These are phyloP conservation scores for Harrya chromipes DNA, from an alignment of 768 basidiomycete species.

Conservation along the genomic window DNA sequence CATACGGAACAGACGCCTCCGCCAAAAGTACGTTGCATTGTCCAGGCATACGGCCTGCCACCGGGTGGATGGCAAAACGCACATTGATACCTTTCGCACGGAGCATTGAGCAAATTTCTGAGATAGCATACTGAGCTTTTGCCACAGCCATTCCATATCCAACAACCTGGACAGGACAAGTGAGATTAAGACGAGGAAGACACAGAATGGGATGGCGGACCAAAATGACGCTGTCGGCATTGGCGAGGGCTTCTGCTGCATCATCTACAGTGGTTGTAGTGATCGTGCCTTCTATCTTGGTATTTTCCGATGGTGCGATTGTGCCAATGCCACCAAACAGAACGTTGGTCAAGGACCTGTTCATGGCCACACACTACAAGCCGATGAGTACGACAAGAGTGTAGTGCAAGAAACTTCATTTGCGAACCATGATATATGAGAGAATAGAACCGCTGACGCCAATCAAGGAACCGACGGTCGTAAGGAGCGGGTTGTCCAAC, in stretches of 20 bases:
- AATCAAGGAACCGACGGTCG: conserved; percentile 82
- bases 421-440: conserved; percentile 84
- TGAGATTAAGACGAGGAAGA: conserved; percentile 6
- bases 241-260: conserved; percentile 70
- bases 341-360: conserved; percentile 80
- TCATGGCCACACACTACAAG: conserved; percentile 85
- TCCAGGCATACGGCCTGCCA: conserved; percentile 91
- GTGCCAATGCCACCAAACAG: conserved; percentile 83
- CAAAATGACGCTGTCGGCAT: conserved; percentile 82
- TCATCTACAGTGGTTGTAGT: conserved; percentile 80
- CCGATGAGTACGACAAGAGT: conserved; percentile 4
- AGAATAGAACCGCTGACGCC: conserved; percentile 90
- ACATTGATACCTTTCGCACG: conserved; percentile 74
- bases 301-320: conserved; percentile 48
- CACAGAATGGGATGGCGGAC: conserved; percentile 34
- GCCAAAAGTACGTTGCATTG: conserved; percentile 91
- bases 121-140: conserved; percentile 79
- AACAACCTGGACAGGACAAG: conserved; percentile 49
- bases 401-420: background rate
- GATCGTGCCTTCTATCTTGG: conserved; percentile 81
- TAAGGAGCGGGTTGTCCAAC: conserved; percentile 82
- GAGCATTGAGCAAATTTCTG: conserved; percentile 72
- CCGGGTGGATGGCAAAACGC: conserved; percentile 86
- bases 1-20: conserved; percentile 88
- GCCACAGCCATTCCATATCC: conserved; percentile 93